Percentiles rank a stretch among this genome's conserved stretches.
Conservation (phyloP, 2,329 filamentous ascomycete species). For the Sporothrix brunneoviolacea region DNA sequence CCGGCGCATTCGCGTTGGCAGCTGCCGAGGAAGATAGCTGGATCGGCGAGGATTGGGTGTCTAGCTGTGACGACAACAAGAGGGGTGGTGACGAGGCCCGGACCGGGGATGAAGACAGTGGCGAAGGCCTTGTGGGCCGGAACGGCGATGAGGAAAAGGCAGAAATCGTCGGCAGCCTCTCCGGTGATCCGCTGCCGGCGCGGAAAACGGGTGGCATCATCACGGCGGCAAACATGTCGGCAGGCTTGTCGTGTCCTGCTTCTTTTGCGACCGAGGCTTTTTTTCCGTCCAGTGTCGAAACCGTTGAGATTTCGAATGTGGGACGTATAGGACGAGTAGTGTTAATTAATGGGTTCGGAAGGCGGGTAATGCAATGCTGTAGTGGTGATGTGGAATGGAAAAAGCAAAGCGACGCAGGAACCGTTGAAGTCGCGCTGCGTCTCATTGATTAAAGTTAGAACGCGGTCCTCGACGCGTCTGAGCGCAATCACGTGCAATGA, state of each 20-base stretch:
- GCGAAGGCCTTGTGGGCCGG: conserved; percentile 45
- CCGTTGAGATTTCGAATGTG: neutral
- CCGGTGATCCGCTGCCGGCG: conserved; percentile 26
- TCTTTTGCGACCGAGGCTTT: neutral
- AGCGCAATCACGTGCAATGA: conserved; percentile 6
- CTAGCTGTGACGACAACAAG: conserved; percentile 21
- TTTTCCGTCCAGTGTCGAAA: neutral
- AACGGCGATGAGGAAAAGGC: conserved; percentile 28
- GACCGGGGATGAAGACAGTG: conserved; percentile 53
- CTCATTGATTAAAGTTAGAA: too few species aligned
- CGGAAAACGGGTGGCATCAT: conserved; percentile 12
- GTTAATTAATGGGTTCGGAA: neutral
- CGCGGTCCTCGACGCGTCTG: conserved; percentile 8
- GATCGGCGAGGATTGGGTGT: conserved; percentile 40
- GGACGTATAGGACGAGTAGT: neutral
- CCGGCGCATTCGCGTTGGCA: too few species aligned
- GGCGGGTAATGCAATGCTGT: neutral
- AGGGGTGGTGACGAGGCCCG: conserved; percentile 40
- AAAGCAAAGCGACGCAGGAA: too few species aligned
- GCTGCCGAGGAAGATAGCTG: too few species aligned
- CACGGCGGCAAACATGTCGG: conserved; percentile 16
- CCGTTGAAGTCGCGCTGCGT: too few species aligned
- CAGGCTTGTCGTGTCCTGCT: neutral
- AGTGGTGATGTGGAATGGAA: neutral
- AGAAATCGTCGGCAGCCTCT: conserved; percentile 36